These are phyloP conservation scores for Claviceps pusilla DNA, from an alignment of 2,329 filamentous ascomycete genomes.

Conservation along the genomic window DNA sequence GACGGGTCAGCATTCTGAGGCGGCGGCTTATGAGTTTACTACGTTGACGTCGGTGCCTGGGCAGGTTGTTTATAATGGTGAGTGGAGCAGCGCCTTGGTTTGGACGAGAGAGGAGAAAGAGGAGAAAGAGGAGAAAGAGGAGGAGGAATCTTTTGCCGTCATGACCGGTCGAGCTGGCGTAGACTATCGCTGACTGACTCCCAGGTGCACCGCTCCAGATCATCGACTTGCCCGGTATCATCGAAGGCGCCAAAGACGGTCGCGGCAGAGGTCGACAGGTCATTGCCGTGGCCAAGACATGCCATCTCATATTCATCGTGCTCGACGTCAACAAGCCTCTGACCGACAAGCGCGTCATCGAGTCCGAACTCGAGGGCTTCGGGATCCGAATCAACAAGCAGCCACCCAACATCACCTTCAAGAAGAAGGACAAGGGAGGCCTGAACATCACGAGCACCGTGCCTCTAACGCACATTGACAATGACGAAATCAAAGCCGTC, in stretches of 20 bases:
- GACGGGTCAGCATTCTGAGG: conserved; percentile 94
- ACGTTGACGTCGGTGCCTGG: conserved; percentile 94
- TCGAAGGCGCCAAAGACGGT: conserved; percentile 94
- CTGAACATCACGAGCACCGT: conserved; percentile 93
- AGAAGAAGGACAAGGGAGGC: conserved; percentile 97
- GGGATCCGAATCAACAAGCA: conserved; percentile 95
- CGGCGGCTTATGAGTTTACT: conserved; percentile 95
- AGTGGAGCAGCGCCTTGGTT: conserved; percentile 6
- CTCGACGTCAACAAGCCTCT: conserved; percentile 96
- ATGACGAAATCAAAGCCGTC: conserved; percentile 94
- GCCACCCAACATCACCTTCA: conserved; percentile 97
- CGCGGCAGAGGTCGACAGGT: conserved; percentile 96
- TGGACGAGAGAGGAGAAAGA: background rate
- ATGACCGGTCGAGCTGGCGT: too few species aligned
- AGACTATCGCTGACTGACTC: background rate
- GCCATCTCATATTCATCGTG: conserved; percentile 96
- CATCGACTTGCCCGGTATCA: conserved; percentile 95
- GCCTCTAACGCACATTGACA: conserved; percentile 78
- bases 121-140: too few species aligned
- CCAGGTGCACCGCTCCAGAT: conserved; percentile 85
- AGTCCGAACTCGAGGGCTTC: conserved; percentile 88
- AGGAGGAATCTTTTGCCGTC: too few species aligned
- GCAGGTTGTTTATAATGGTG: conserved; percentile 84
- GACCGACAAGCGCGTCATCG: conserved; percentile 92
- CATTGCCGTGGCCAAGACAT: conserved; percentile 97